Conservation (phyloP, 108 stramenopile species). For the Mediolabrus comicus region DNA sequence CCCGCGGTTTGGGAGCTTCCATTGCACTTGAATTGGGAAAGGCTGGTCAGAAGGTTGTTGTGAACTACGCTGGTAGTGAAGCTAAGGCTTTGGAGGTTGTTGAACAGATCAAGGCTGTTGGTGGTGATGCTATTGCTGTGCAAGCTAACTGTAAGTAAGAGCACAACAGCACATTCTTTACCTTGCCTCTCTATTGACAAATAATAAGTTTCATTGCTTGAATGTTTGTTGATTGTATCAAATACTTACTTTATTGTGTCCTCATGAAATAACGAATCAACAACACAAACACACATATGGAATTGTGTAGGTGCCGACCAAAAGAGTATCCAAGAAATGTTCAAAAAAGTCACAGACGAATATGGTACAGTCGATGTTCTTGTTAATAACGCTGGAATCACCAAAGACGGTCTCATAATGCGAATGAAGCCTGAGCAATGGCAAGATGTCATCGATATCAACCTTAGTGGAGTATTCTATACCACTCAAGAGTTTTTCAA, state of each 20-base stretch:
- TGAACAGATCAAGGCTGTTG: slow-evolving; percentile 73
- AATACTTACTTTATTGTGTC: neutral
- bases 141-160: slow-evolving; percentile 83
- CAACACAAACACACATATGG: neutral
- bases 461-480: slow-evolving; percentile 95
- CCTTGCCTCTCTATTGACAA: neutral
- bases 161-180: neutral
- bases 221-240: neutral
- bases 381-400: slow-evolving; percentile 98
- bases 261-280: neutral
- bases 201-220: neutral
- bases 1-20: slow-evolving; percentile 90
- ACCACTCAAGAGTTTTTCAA: slow-evolving; percentile 93
- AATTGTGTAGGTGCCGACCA: slow-evolving; percentile 58
- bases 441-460: slow-evolving; percentile 95
- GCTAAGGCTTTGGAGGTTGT: slow-evolving; percentile 84
- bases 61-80: slow-evolving; percentile 91
- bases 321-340: slow-evolving; percentile 79
- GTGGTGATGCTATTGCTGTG: slow-evolving; percentile 83
- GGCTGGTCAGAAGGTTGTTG: slow-evolving; percentile 89
- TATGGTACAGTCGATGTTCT: slow-evolving; percentile 89
- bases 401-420: slow-evolving; percentile 88
- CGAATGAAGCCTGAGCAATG: slow-evolving; percentile 94
- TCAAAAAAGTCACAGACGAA: slow-evolving; percentile 68
- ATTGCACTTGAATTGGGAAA: slow-evolving; percentile 91